A percentile compares a stretch with the other conserved stretches of the same genome.
phyloP scores from a whole-genome alignment of 2,329 filamentous ascomycete genomes.

The Alternaria novae-zelandiae region DNA sequence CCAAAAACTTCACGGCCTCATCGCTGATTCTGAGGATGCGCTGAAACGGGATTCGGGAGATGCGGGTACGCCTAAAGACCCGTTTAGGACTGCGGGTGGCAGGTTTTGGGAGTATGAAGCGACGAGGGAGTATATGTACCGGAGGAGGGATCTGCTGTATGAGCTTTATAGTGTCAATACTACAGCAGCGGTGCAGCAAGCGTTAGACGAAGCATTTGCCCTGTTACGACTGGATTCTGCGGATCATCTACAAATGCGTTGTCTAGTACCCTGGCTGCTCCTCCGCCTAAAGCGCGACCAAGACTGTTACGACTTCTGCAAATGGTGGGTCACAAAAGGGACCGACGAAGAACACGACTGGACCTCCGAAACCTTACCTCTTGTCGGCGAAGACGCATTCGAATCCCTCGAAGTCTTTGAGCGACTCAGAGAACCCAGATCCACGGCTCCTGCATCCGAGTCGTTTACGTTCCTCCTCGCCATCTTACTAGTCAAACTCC shows the following conservation, averaged over 20 bases:
- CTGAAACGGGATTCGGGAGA: no score
- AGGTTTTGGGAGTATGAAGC: no score
- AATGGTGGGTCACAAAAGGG: slow-evolving; percentile 51
- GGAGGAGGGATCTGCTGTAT: no score
- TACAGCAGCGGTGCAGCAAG: background rate
- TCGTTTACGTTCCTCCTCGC: no score
- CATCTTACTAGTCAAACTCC: no score
- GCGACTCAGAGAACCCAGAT: background rate
- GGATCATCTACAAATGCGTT: slow-evolving; percentile 38
- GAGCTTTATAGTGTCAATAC: background rate
- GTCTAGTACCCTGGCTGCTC: slow-evolving; percentile 51
- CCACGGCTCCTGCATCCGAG: no score
- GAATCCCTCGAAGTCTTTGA: background rate
- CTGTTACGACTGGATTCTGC: background rate
- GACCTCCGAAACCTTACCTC: background rate
- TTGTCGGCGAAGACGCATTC: background rate
- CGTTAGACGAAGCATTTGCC: background rate
- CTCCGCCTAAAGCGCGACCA: slow-evolving; percentile 59
- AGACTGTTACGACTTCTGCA: slow-evolving; percentile 58
- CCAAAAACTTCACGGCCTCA: no score
- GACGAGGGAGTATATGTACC: no score
- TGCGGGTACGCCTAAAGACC: no score
- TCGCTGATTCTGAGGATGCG: no score
- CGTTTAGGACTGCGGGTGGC: no score
- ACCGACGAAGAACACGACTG: slow-evolving; percentile 2